A percentile compares a stretch with the other conserved stretches of the same genome.
phyloP scores from a whole-genome alignment of 2,329 filamentous ascomycete species.

The Apiospora rasikravindrae region DNA sequence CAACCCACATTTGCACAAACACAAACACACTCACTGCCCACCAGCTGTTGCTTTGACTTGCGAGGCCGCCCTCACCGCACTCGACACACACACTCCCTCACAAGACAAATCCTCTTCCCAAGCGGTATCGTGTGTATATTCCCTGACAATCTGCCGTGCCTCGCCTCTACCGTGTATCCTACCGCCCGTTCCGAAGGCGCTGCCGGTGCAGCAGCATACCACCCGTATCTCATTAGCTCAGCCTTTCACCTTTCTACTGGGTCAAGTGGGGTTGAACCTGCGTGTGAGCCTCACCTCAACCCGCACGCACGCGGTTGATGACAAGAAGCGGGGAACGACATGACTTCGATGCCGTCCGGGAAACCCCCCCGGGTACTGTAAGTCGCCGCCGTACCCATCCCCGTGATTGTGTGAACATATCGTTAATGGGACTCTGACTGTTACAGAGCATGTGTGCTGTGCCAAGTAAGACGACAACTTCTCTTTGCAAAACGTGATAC shows the following conservation, averaged over 20 bases:
- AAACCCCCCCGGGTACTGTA: constrained; percentile 36
- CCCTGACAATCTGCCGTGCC: constrained; percentile 3
- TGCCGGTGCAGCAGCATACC: not conserved
- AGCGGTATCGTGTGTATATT: not conserved
- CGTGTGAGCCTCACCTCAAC: constrained; percentile 1
- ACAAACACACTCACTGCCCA: not conserved
- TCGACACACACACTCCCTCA: not conserved
- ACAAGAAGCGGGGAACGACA: constrained; percentile 19
- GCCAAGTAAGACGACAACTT: constrained; percentile 17
- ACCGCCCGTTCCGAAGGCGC: constrained; percentile 4
- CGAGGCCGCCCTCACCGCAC: not conserved
- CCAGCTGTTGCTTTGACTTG: not conserved
- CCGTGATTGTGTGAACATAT: not conserved
- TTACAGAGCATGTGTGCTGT: constrained; percentile 32
- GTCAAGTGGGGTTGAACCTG: constrained; percentile 7
- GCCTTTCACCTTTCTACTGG: not conserved
- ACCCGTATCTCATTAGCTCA: not conserved
- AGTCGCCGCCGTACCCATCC: constrained; percentile 6
- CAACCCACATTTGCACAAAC: constrained; percentile 4
- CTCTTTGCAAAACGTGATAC: not conserved
- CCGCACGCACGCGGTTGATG: constrained; percentile 4
- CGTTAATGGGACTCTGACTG: not conserved
- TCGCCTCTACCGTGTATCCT: not conserved
- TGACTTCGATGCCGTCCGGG: constrained; percentile 33
- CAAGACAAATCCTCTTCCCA: not conserved